Conservation (phyloP, 371 early-diverging fungal species). For the Rhizoclosmatium hyalinum region DNA sequence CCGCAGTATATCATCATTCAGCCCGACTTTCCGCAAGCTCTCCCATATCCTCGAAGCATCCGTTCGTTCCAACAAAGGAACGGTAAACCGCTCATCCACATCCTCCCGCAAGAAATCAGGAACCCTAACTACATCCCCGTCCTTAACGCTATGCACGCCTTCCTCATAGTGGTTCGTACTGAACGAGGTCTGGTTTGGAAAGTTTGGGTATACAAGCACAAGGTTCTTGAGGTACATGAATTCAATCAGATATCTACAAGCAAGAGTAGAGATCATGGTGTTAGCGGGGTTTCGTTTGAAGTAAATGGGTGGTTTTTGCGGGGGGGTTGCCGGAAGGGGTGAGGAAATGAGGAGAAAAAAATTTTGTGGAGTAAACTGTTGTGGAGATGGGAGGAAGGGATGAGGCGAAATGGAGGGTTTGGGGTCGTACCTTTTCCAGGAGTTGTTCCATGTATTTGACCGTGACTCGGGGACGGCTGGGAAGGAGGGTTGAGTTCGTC, state of each 20-base stretch:
- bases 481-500: constrained; percentile 11
- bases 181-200: constrained; percentile 40
- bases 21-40: not conserved
- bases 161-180: constrained; percentile 45
- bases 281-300: not conserved
- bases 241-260: constrained; percentile 39
- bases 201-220: constrained; percentile 39
- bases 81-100: constrained; percentile 38
- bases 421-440: constrained; percentile 38
- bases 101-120: constrained; percentile 32
- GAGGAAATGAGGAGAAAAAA: constrained; percentile 10
- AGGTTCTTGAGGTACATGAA: constrained; percentile 34
- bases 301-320: not conserved
- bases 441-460: constrained; percentile 37
- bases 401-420: no score
- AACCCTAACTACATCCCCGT: constrained; percentile 25
- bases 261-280: not conserved
- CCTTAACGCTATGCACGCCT: constrained; percentile 42
- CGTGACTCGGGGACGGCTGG: constrained; percentile 26
- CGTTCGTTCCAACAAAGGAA: constrained; percentile 29
- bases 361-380: not conserved
- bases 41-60: constrained; percentile 9
- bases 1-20: no score
- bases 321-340: not conserved
- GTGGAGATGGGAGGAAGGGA: no score